A percentile compares a stretch with the other conserved stretches of the same genome.
These are phyloP conservation scores for Aspergillus sp. DNA, from an alignment of 2,329 filamentous ascomycete genomes.

Conservation along the genomic window DNA sequence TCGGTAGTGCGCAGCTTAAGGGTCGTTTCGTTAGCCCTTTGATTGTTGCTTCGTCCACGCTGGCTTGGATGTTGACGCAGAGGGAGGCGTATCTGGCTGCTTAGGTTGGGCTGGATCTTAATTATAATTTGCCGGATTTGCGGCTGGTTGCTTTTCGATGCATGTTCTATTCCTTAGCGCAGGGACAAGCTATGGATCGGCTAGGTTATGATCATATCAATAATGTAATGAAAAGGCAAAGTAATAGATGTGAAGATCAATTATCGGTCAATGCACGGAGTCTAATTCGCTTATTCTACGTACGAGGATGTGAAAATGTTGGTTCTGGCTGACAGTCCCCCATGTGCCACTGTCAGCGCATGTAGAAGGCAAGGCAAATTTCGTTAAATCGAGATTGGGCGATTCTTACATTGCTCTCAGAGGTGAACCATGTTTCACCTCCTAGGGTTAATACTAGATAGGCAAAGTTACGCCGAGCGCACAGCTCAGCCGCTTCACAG, in stretches of 20 bases:
- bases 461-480: too few species aligned
- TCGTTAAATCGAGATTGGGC: too few species aligned
- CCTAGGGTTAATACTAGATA: too few species aligned
- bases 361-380: too few species aligned
- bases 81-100: constrained; percentile 36
- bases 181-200: background rate
- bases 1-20: constrained; percentile 70
- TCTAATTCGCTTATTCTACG: background rate
- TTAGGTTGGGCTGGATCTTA: constrained; percentile 22
- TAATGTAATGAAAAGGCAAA: background rate
- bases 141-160: background rate
- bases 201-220: background rate
- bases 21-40: constrained; percentile 62
- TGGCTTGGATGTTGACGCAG: constrained; percentile 67
- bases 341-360: too few species aligned
- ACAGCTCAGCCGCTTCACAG: too few species aligned
- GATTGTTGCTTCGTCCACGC: constrained; percentile 56
- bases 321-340: too few species aligned
- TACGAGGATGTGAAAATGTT: too few species aligned
- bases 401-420: too few species aligned
- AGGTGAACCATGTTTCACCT: too few species aligned
- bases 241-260: background rate
- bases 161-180: background rate
- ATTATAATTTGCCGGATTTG: background rate
- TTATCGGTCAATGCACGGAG: background rate